Conservation (phyloP, 768 basidiomycete genomes). For the Mycena capillaripes region DNA sequence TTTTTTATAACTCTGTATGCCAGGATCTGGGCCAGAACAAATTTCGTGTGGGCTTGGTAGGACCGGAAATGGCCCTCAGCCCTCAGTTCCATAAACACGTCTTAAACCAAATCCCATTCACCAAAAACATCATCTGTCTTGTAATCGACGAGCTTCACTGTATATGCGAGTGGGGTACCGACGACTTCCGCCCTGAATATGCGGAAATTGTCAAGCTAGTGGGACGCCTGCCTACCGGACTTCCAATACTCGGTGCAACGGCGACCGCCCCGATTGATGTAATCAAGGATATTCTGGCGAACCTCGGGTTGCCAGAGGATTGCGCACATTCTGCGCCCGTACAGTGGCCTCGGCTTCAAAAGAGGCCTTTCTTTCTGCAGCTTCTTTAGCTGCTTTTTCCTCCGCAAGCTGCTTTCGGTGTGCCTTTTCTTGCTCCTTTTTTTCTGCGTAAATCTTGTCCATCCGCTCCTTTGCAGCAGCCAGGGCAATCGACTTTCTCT, state of each 20-base stretch:
- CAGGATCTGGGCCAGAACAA: constrained; percentile 25
- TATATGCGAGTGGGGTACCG: constrained; percentile 37
- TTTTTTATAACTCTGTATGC: too few relatives aligned
- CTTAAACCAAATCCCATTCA: constrained; percentile 20
- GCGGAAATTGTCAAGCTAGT: constrained; percentile 1
- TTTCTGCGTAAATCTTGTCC: too few relatives aligned
- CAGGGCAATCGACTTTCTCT: too few relatives aligned
- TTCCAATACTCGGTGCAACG: constrained; percentile 28
- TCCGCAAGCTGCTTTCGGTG: not conserved
- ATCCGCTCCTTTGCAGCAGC: too few relatives aligned
- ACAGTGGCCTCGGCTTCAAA: too few relatives aligned
- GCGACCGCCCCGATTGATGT: constrained; percentile 30
- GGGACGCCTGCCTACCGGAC: constrained; percentile 25
- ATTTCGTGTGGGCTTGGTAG: constrained; percentile 31
- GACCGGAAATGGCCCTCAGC: constrained; percentile 31
- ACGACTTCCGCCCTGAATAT: constrained; percentile 34
- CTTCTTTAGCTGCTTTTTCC: not conserved
- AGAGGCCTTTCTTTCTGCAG: not conserved
- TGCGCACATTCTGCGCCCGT: not conserved
- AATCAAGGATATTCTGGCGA: constrained; percentile 8
- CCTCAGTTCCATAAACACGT: constrained; percentile 15
- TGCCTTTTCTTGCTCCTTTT: too few relatives aligned
- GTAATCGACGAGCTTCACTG: constrained; percentile 42
- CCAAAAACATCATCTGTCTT: constrained; percentile 19
- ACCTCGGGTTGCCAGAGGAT: constrained; percentile 10